Conservation (phyloP, 164 flowering plant genomes). For the Aristolochia fimbriata region DNA sequence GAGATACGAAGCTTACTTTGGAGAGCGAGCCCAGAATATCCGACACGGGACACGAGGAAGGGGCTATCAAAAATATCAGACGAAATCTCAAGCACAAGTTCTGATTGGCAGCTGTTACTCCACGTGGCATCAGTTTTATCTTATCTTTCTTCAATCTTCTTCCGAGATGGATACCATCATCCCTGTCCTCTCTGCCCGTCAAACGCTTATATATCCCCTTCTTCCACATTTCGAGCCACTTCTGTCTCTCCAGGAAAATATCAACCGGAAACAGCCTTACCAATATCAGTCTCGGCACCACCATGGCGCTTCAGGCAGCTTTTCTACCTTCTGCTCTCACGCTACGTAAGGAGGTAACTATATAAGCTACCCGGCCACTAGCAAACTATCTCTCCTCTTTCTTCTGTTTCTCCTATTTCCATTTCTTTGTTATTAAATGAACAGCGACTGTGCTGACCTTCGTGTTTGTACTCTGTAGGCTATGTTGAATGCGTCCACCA, state of each 20-base stretch:
- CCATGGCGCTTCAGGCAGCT: slow-evolving; percentile 82
- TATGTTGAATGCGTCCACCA: slow-evolving; percentile 30
- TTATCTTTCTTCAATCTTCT: no score
- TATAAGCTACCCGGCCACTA: no score
- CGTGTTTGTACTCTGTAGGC: slow-evolving; percentile 29
- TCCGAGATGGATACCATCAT: not conserved
- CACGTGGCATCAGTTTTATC: no score
- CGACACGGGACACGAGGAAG: no score
- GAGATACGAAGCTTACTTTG: no score
- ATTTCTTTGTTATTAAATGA: no score
- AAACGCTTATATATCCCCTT: slow-evolving; percentile 3
- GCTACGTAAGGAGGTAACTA: slow-evolving; percentile 46
- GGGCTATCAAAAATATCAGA: no score
- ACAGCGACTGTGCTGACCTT: not conserved
- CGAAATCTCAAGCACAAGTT: no score
- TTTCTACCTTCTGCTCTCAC: slow-evolving; percentile 51
- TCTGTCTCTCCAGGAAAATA: slow-evolving; percentile 1
- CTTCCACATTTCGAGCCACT: not conserved
- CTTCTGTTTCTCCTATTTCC: not conserved
- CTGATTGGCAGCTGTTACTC: no score
- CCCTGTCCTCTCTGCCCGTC: not conserved
- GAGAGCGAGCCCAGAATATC: no score
- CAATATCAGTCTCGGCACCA: not conserved
- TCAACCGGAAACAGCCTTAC: not conserved
- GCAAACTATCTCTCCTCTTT: not conserved